Evolutionary conservation across 2,329 filamentous ascomycete genomes (phyloP).

Genomic region (Fusarium sp.): DNA sequence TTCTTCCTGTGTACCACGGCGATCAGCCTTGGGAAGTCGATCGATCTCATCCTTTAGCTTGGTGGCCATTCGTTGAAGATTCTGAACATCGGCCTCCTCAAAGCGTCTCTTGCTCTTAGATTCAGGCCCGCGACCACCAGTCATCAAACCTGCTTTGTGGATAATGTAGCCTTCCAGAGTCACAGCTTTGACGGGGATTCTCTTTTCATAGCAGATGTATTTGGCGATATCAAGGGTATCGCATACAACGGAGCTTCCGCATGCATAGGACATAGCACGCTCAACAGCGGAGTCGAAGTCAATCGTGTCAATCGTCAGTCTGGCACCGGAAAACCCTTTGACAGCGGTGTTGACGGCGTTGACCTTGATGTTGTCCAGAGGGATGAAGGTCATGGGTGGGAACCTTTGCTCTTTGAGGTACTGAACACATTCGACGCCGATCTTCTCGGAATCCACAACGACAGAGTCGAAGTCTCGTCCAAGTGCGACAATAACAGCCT

Average conservation of each 20-base stretch:
- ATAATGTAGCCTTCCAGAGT: constrained; percentile 96
- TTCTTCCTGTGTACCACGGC: constrained; percentile 83
- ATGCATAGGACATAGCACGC: constrained; percentile 93
- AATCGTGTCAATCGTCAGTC: constrained; percentile 94
- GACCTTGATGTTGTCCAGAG: constrained; percentile 96
- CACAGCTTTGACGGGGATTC: constrained; percentile 91
- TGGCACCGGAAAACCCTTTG: constrained; percentile 87
- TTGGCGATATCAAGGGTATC: constrained; percentile 89
- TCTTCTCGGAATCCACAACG: constrained; percentile 95
- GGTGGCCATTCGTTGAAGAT: constrained; percentile 80
- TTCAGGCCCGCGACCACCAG: constrained; percentile 86
- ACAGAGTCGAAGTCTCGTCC: constrained; percentile 95
- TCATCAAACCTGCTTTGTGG: constrained; percentile 96
- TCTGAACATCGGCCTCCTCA: constrained; percentile 90
- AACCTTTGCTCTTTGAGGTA: constrained; percentile 92
- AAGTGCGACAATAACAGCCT: constrained; percentile 91
- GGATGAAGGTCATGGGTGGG: constrained; percentile 92
- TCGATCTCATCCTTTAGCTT: constrained; percentile 83
- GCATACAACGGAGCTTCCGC: constrained; percentile 94
- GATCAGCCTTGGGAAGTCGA: constrained; percentile 82
- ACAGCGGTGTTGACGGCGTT: constrained; percentile 89
- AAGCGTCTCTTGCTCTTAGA: constrained; percentile 84
- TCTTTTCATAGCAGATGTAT: constrained; percentile 86
- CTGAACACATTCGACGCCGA: constrained; percentile 91
- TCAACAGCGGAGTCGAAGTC: constrained; percentile 91